Conservation (phyloP, 202 grass and related monocot genomes). For the Eragrostis tef region DNA sequence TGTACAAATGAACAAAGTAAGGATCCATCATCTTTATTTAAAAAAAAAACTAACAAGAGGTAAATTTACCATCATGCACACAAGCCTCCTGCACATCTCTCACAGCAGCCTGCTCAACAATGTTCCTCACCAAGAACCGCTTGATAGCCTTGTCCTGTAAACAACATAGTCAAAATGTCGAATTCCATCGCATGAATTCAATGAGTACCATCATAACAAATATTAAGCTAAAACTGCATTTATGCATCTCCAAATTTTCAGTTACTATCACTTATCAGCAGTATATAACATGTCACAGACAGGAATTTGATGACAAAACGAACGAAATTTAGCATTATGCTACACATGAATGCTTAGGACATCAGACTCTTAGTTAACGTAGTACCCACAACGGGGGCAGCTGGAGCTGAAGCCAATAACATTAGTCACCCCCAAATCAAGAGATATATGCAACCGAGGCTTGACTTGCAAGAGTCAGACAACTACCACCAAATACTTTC, state of each 20-base stretch:
- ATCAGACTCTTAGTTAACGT: too few relatives aligned
- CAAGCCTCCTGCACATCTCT: constrained; percentile 84
- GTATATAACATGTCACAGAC: too few relatives aligned
- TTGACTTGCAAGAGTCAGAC: neutral
- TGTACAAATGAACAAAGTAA: constrained; percentile 13
- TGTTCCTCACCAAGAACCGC: constrained; percentile 81
- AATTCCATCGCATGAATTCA: neutral
- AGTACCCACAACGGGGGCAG: too few relatives aligned
- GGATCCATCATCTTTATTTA: neutral
- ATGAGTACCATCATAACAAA: neutral
- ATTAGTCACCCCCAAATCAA: neutral
- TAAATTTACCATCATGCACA: constrained; percentile 61
- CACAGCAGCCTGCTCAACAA: constrained; percentile 81
- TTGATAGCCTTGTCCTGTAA: constrained; percentile 87
- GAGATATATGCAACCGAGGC: neutral
- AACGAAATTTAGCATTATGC: too few relatives aligned
- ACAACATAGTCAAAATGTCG: neutral
- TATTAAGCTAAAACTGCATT: neutral
- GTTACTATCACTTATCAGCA: neutral
- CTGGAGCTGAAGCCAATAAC: neutral
- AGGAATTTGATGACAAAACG: too few relatives aligned
- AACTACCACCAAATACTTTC: neutral
- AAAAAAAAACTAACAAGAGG: neutral
- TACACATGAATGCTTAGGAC: too few relatives aligned
- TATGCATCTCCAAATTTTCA: neutral